These are phyloP conservation scores for Luzula sylvatica DNA, from an alignment of 176 grass and related monocot species.

Conservation along the genomic window DNA sequence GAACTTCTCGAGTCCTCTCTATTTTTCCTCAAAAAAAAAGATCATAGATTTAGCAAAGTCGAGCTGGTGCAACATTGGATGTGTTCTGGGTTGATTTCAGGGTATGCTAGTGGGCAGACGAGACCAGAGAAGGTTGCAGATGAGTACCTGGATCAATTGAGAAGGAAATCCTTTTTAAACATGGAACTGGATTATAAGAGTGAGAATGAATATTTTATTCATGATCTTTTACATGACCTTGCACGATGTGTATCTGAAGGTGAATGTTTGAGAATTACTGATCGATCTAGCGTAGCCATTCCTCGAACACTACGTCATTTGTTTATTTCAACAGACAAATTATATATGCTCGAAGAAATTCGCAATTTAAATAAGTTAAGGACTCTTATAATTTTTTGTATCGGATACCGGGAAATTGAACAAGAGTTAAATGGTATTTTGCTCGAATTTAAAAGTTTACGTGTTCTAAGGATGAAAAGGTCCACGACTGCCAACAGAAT, in stretches of 20 bases:
- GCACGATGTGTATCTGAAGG: not conserved
- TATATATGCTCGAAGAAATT: not conserved
- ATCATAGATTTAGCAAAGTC: constrained; percentile 23
- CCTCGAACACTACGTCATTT: constrained; percentile 7
- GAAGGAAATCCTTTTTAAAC: constrained; percentile 16
- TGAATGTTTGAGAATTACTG: constrained; percentile 16
- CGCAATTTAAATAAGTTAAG: not conserved
- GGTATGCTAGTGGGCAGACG: not conserved
- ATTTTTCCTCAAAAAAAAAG: too few relatives aligned
- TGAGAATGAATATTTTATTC: constrained; percentile 7
- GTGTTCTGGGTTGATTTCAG: not conserved
- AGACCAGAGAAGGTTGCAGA: constrained; percentile 11
- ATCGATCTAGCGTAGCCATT: not conserved
- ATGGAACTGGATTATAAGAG: not conserved
- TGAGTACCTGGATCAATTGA: constrained; percentile 3
- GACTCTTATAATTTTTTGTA: constrained; percentile 5
- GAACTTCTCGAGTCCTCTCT: too few relatives aligned
- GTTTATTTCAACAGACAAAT: not conserved
- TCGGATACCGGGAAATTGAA: not conserved
- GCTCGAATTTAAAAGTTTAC: not conserved
- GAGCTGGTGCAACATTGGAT: constrained; percentile 36
- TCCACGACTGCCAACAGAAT: not conserved
- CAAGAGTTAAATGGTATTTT: constrained; percentile 5
- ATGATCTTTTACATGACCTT: constrained; percentile 5
- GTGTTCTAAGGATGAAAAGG: not conserved